Evolutionary conservation across 2,329 filamentous ascomycete species (phyloP), one percentile per base, ranked within the genome.

Genomic region (Xylaria polymorpha): DNA sequence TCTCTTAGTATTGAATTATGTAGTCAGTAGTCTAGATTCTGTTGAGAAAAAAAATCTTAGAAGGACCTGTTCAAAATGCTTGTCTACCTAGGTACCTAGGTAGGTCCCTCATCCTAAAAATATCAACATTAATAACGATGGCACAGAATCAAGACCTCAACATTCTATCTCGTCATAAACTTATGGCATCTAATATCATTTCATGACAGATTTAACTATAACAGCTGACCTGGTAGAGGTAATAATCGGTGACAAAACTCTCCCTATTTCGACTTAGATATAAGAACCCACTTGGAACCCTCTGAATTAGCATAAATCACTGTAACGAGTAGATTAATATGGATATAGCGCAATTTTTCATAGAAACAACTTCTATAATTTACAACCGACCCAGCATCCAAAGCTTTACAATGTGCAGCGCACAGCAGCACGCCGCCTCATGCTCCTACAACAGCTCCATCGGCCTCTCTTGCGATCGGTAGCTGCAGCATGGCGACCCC

Each of bases 371-470:
- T 63, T 68, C 68, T 51, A 48, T 12, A 35, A 53, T 29, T 29
- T 22, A 12, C 15, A 58, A 39, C 43, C 12, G 68, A 65, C 58
- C 43, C 59, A 66, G 59, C 58, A 66, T 59, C 63, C 48, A 22
- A 62, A 63, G 59, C 60, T 71, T 62, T 70, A 71, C 74, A 70
- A 79, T 78, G 77, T 74, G 73, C 73, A 72, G 71, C 66, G 67
- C 70, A 71, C 69, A 65, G 66, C 71, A 74, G 63, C 65, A 70
- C 71, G 72, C 66, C 74, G 74, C 76, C 76, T 73, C 77, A 78
- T 79, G 78, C 76, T 75, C 74, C 58, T 75, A 76, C 75, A 74
- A 78, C 76, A 75, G 71, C 75, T 78, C 69, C 74, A 75, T 72
- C 75, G 76, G 71, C 75, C 74, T 71, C 73, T 76, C 66, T 66